A percentile compares a stretch with the other conserved stretches of the same genome.
Conservation (phyloP, 2,329 filamentous ascomycete species). For the Phialemonium atrogriseum region DNA sequence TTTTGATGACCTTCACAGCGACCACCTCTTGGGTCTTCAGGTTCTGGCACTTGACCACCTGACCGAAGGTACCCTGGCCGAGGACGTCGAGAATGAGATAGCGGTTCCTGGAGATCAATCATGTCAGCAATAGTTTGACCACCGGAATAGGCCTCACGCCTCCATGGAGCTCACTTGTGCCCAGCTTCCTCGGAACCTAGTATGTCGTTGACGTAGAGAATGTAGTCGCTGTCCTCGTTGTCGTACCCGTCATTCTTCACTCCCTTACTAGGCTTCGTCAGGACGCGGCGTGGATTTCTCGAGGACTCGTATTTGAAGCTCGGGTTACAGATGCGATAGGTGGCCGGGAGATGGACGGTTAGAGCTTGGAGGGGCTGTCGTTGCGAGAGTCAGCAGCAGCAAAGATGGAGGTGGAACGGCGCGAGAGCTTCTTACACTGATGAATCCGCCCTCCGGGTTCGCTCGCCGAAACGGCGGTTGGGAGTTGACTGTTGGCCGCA, state of each 20-base stretch:
- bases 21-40: constrained; percentile 97
- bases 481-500: constrained; percentile 73
- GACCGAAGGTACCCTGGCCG: constrained; percentile 94
- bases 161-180: constrained; percentile 63
- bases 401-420: constrained; percentile 1
- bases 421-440: constrained; percentile 60
- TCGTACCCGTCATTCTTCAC: constrained; percentile 98
- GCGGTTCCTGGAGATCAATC: constrained; percentile 56
- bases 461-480: constrained; percentile 90
- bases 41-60: constrained; percentile 98
- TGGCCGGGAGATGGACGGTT: constrained; percentile 85
- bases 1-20: constrained; percentile 98
- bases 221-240: constrained; percentile 98
- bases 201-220: constrained; percentile 98
- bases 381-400: not conserved
- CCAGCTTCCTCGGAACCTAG: constrained; percentile 95
- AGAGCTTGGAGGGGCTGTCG: constrained; percentile 84
- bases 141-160: constrained; percentile 8
- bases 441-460: constrained; percentile 94
- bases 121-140: constrained; percentile 7
- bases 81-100: constrained; percentile 96
- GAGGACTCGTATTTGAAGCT: constrained; percentile 98
- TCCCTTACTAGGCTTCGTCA: constrained; percentile 98
- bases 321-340: constrained; percentile 97
- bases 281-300: constrained; percentile 84